Percentiles rank a stretch among this genome's conserved stretches.
Conservation (phyloP, 495 filamentous ascomycete species). For the Penicillium canescens region DNA sequence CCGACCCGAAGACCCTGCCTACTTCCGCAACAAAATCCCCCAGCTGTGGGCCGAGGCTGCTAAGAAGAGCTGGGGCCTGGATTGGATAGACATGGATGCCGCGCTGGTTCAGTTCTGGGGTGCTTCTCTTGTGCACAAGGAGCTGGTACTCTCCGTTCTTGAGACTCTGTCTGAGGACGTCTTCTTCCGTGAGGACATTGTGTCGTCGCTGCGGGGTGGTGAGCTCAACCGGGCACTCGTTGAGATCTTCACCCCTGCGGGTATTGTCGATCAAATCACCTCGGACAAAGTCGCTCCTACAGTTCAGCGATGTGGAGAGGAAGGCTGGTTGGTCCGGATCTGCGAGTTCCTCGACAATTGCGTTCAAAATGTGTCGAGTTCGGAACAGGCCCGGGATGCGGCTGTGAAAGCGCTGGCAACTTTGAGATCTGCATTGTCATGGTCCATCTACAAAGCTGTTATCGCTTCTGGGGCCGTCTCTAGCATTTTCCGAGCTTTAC, state of each 20-base stretch:
- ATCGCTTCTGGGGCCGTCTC: conserved; percentile 66
- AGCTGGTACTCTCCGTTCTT: conserved; percentile 77
- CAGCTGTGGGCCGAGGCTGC: conserved; percentile 93
- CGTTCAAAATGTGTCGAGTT: conserved; percentile 62
- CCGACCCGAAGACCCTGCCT: conserved; percentile 71
- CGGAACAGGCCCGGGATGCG: conserved; percentile 58
- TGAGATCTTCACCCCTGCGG: conserved; percentile 84
- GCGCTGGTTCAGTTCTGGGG: conserved; percentile 80
- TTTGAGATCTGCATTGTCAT: conserved; percentile 73
- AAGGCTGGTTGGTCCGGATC: conserved; percentile 84
- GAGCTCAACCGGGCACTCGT: conserved; percentile 85
- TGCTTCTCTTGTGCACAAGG: conserved; percentile 69
- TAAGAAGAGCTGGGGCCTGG: conserved; percentile 85
- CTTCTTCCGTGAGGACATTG: conserved; percentile 84
- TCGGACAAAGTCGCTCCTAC: conserved; percentile 63
- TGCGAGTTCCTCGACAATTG: conserved; percentile 74
- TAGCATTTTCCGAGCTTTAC: conserved; percentile 72
- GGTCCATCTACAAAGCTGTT: conserved; percentile 83
- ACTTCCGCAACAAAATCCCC: conserved; percentile 91
- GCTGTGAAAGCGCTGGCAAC: conserved; percentile 73
- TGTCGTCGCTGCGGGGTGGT: conserved; percentile 77
- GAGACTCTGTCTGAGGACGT: conserved; percentile 96
- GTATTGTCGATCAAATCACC: conserved; percentile 71
- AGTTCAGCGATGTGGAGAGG: conserved; percentile 68
- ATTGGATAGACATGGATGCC: conserved; percentile 94